These are phyloP conservation scores for Yamadazyma blattariae DNA, from an alignment of 1,139 yeast genomes.

Conservation along the genomic window DNA sequence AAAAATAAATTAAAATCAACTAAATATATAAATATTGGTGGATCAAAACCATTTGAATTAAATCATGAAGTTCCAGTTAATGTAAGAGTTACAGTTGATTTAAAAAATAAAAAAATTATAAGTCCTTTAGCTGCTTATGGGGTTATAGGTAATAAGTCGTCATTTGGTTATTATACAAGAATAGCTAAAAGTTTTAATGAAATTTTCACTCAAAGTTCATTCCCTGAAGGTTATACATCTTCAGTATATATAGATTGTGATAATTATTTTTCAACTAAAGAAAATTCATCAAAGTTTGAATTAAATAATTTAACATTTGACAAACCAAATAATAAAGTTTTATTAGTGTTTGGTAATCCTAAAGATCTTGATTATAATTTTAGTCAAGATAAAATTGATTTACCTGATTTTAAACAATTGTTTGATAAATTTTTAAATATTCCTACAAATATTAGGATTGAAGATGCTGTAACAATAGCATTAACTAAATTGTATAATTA, in stretches of 20 bases:
- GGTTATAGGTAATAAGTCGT: conserved; percentile 50
- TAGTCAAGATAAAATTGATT: conserved; percentile 47
- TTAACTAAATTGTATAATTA: conserved; percentile 38
- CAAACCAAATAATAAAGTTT: conserved; percentile 23
- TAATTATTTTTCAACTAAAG: conserved; percentile 47
- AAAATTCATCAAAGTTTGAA: conserved; percentile 12
- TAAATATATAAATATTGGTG: conserved; percentile 75
- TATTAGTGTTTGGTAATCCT: conserved; percentile 66
- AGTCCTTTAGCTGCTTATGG: conserved; percentile 76
- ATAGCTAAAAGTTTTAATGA: conserved; percentile 58
- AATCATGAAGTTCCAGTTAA: conserved; percentile 69
- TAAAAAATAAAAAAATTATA: conserved; percentile 58
- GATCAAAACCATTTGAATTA: conserved; percentile 53
- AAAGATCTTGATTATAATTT: conserved; percentile 54
- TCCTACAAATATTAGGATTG: conserved; percentile 59
- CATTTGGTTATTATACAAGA: conserved; percentile 78
- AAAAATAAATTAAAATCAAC: conserved; percentile 58
- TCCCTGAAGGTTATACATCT: conserved; percentile 67
- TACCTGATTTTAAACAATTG: conserved; percentile 54
- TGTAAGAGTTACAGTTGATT: conserved; percentile 79
- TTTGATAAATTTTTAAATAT: conserved; percentile 63
- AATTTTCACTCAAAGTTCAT: conserved; percentile 68
- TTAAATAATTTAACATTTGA: conserved; percentile 2
- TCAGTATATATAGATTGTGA: conserved; percentile 67
- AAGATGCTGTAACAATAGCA: conserved; percentile 67